Base-by-base conservation (phyloP, 75 land plant species). In the Sequoia sempervirens region DNA sequence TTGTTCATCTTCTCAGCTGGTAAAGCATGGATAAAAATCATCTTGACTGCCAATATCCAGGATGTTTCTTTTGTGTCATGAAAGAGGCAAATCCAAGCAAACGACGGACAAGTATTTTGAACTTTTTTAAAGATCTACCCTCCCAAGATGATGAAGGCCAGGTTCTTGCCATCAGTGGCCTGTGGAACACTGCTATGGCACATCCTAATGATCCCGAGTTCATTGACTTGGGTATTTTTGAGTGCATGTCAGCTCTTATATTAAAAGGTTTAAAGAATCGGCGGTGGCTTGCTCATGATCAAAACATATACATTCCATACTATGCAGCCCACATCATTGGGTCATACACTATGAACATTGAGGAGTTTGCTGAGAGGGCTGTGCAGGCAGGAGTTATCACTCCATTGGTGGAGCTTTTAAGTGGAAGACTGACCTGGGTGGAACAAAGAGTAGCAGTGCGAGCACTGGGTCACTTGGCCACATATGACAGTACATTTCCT, bases 141-240 rank as follows among this genome's bases (percentile, higher is more conserved):
- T 83, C 90, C 78, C 94, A 96, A 61, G 98, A 97, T 87, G 96
- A 94, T 70, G 98, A 97, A 84, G 99, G 99, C 38, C 99, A 97
- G 85, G 99, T 97, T 84, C 95, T 97, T 50, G 96, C 99, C 46
- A 94, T 97, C 64, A 95, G 98, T 86, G 99, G 99, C 23, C 93
- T 97, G 38, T 97, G 99, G 99, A 97, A 97, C 87, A 97, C 98
- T n/a, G 99, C 99, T 23, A 97, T 97, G 99, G 92, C 98, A 34
- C 96, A 97, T 84, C 99, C 99, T 0, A 97, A 95, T 87, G 97
- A 97, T 68, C 94, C 98, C 1, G 99, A 97, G 82, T 97, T 97
- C 86, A 89, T 97, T 43, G 80, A 78, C n/a, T 47, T 78, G 20
- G 80, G 80, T 40, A 85, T 86, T 26, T 88, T 88, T 56, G 96